A percentile compares a stretch with the other conserved stretches of the same genome.
Evolutionary conservation across 192 early-diverging fungal genomes (phyloP).

Genomic region (Backusella tarrabulga): DNA sequence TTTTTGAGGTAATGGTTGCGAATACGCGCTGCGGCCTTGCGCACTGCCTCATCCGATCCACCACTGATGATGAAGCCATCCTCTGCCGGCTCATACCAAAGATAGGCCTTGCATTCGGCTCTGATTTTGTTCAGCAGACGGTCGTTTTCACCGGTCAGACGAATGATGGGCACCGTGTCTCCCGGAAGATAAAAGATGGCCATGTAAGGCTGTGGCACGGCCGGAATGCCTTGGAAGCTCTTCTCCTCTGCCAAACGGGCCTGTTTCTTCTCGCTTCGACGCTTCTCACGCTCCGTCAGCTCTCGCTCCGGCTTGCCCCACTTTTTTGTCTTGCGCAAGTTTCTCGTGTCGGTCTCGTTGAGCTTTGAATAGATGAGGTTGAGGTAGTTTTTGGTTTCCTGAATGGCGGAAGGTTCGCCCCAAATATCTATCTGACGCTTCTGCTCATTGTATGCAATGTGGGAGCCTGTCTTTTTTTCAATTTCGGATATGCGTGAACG

Average conservation of each 20-base stretch:
- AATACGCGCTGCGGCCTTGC: slow-evolving; percentile 29
- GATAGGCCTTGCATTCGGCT: slow-evolving; percentile 36
- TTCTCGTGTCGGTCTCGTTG: not conserved
- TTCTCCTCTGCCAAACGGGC: slow-evolving; percentile 19
- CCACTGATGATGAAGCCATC: slow-evolving; percentile 23
- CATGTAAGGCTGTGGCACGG: slow-evolving; percentile 3
- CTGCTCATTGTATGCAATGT: slow-evolving; percentile 31
- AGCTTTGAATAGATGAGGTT: slow-evolving; percentile 16
- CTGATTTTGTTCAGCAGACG: slow-evolving; percentile 31
- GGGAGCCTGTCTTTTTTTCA: slow-evolving; percentile 21
- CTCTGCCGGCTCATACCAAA: slow-evolving; percentile 29
- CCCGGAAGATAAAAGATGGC: slow-evolving; percentile 33
- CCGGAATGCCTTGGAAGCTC: slow-evolving; percentile 27
- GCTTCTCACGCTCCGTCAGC: slow-evolving; percentile 30
- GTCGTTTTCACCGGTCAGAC: slow-evolving; percentile 34
- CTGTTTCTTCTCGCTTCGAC: slow-evolving; percentile 18
- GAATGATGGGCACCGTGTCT: slow-evolving; percentile 13
- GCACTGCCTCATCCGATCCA: slow-evolving; percentile 10
- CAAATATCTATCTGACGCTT: slow-evolving; percentile 42
- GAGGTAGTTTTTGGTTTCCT: slow-evolving; percentile 25
- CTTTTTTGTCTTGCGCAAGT: slow-evolving; percentile 20
- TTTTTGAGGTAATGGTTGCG: slow-evolving; percentile 39
- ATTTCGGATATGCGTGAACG: slow-evolving; percentile 22
- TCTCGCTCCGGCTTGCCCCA: slow-evolving; percentile 41
- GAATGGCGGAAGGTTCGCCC: slow-evolving; percentile 22